These are phyloP conservation scores for Stemphylium beticola DNA, from an alignment of 2,329 filamentous ascomycete species.

Conservation along the genomic window DNA sequence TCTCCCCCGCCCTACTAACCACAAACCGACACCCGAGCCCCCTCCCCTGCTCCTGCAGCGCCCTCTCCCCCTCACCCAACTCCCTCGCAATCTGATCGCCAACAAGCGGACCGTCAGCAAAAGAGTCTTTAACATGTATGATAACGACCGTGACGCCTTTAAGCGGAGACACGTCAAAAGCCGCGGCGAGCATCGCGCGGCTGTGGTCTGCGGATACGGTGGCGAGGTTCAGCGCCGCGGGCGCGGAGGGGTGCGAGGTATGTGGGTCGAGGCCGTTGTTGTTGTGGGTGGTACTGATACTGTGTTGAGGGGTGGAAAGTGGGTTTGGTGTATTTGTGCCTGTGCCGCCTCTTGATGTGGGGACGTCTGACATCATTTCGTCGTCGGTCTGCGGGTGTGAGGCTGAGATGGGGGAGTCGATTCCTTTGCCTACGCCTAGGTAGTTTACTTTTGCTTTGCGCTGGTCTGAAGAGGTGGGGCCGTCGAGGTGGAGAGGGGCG, in stretches of 20 bases:
- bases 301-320: background rate
- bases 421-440: constrained; percentile 11
- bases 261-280: background rate
- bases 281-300: background rate
- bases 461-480: background rate
- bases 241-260: constrained; percentile 27
- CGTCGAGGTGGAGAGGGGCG: constrained; percentile 39
- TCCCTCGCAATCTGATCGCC: constrained; percentile 73
- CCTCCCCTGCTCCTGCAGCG: constrained; percentile 55
- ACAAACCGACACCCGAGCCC: constrained; percentile 81
- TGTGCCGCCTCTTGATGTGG: constrained; percentile 15
- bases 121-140: constrained; percentile 90
- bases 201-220: constrained; percentile 33
- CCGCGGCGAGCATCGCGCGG: constrained; percentile 34
- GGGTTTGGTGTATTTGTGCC: constrained; percentile 31
- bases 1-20: constrained; percentile 70
- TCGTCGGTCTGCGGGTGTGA: constrained; percentile 27
- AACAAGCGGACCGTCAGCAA: constrained; percentile 71
- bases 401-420: constrained; percentile 22
- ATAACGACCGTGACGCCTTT: constrained; percentile 80
- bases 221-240: constrained; percentile 32
- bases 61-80: constrained; percentile 67
- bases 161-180: constrained; percentile 58
- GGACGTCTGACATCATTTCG: constrained; percentile 38
- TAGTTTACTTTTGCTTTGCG: constrained; percentile 25